These are phyloP conservation scores for Xylariomycetidae sp. DNA, from an alignment of 2,329 filamentous ascomycete genomes.

Conservation along the genomic window DNA sequence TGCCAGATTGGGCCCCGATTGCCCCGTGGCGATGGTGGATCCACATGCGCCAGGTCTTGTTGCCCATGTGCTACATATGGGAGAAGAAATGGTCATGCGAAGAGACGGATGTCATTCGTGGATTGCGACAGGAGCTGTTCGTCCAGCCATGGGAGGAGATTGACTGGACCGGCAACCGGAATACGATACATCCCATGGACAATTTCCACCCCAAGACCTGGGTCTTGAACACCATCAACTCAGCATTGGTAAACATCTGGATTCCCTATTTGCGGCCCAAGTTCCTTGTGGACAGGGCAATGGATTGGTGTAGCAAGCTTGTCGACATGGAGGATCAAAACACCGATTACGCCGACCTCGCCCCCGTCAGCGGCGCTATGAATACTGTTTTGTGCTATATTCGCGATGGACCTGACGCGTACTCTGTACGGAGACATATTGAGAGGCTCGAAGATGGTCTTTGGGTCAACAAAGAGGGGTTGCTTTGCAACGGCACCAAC, in stretches of 20 bases:
- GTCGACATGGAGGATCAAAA: constrained; percentile 91
- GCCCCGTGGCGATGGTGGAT: constrained; percentile 97
- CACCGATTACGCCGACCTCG: constrained; percentile 78
- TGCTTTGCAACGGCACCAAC: constrained; percentile 94
- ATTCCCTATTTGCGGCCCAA: constrained; percentile 67
- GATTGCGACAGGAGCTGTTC: constrained; percentile 76
- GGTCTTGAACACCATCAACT: constrained; percentile 74
- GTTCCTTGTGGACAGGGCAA: constrained; percentile 61
- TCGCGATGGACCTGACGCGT: constrained; percentile 69
- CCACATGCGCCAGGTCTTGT: constrained; percentile 93
- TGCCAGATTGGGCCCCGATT: constrained; percentile 86
- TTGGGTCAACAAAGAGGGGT: constrained; percentile 87
- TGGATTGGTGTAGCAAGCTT: constrained; percentile 75
- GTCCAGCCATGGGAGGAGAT: constrained; percentile 72
- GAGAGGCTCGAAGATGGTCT: constrained; percentile 80
- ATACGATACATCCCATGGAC: constrained; percentile 71
- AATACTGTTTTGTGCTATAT: constrained; percentile 85
- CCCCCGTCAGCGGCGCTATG: constrained; percentile 85
- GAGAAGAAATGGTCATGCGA: constrained; percentile 76
- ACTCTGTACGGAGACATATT: constrained; percentile 67
- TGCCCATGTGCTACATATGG: constrained; percentile 87
- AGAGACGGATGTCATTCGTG: constrained; percentile 65
- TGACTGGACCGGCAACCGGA: constrained; percentile 70
- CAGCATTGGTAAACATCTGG: constrained; percentile 73
- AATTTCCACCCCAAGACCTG: constrained; percentile 92